Evolutionary conservation across 331 rosid species (phyloP).

Genomic region (Quercus tomentella): DNA sequence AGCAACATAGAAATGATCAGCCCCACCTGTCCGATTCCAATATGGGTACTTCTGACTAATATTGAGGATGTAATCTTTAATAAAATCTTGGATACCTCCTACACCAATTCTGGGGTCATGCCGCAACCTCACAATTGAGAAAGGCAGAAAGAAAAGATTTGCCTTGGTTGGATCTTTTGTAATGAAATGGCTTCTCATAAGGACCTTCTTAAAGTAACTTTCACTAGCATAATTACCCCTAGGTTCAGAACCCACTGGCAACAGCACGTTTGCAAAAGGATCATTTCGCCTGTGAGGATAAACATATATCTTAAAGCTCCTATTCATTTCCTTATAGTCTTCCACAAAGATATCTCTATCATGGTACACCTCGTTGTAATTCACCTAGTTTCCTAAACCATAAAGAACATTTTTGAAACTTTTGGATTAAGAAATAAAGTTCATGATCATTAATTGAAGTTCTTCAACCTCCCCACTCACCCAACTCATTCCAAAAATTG

Average conservation of each 20-base stretch:
- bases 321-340: slow-evolving; percentile 73
- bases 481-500: background rate
- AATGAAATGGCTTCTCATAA: slow-evolving; percentile 56
- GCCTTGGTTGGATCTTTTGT: slow-evolving; percentile 57
- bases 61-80: slow-evolving; percentile 51
- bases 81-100: slow-evolving; percentile 53
- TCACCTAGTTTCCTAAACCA: slow-evolving; percentile 37
- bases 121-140: slow-evolving; percentile 71
- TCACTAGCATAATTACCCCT: slow-evolving; percentile 90
- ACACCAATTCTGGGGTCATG: slow-evolving; percentile 69
- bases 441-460: slow-evolving; percentile 1
- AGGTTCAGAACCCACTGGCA: slow-evolving; percentile 56
- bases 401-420: slow-evolving; percentile 8
- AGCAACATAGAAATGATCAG: slow-evolving; percentile 76
- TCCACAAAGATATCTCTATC: slow-evolving; percentile 53
- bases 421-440: slow-evolving; percentile 11
- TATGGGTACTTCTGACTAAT: slow-evolving; percentile 51
- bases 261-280: slow-evolving; percentile 67
- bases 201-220: slow-evolving; percentile 69
- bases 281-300: slow-evolving; percentile 65
- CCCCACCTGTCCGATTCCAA: slow-evolving; percentile 72
- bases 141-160: slow-evolving; percentile 76
- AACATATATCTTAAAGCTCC: slow-evolving; percentile 72
- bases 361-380: slow-evolving; percentile 54
- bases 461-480: slow-evolving; percentile 12